Evolutionary conservation across 345 rosid species (phyloP).

Genomic region (Eucalyptus regnans): DNA sequence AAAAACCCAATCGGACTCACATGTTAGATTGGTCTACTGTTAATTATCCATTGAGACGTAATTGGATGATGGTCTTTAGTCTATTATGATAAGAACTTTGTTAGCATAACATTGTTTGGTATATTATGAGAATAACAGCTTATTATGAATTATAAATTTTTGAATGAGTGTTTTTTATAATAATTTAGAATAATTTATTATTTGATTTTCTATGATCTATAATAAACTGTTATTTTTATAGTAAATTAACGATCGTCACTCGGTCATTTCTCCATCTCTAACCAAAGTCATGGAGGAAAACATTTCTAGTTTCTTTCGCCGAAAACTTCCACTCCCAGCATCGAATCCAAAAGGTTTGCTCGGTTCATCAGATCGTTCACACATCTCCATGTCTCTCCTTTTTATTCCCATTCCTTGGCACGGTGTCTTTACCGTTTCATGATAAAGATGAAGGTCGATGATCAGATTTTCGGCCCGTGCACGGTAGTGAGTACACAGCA

Average conservation of each 20-base stretch:
- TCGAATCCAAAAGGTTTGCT: neutral
- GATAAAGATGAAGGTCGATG: neutral
- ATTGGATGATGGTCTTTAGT: too few species aligned
- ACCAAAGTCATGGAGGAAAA: too few species aligned
- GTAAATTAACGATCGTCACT: too few species aligned
- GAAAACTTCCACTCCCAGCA: neutral
- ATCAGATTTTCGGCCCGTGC: neutral
- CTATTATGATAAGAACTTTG: too few species aligned
- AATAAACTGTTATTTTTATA: fast-evolving
- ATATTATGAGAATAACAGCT: fast-evolving
- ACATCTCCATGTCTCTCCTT: neutral
- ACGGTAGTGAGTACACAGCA: neutral
- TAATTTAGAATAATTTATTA: too few species aligned
- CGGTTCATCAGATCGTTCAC: neutral
- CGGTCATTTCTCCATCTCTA: too few species aligned
- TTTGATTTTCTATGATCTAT: too few species aligned
- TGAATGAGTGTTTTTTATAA: fast-evolving
- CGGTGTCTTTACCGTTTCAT: neutral
- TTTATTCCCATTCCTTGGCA: neutral
- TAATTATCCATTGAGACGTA: too few species aligned
- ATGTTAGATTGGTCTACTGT: too few species aligned
- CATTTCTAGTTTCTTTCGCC: too few species aligned
- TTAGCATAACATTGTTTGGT: fast-evolving
- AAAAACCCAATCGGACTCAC: fast-evolving
- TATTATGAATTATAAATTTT: too few species aligned